Base-by-base conservation (phyloP, 164 flowering plant species). In the Umbilicus rupestris region DNA sequence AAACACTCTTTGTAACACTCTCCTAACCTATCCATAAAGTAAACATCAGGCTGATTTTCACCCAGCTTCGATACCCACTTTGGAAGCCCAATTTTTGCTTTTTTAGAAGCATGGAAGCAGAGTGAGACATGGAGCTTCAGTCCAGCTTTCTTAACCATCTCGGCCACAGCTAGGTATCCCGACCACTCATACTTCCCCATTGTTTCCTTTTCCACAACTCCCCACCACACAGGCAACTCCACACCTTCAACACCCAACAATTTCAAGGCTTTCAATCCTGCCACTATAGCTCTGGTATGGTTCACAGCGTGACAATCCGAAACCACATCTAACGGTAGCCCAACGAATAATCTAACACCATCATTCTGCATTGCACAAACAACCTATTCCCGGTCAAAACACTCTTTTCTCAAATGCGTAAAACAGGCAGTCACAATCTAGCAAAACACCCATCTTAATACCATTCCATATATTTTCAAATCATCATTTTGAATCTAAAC, bases 201-300 rank as follows among this genome's bases (percentile, higher is more conserved):
- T 31, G 76, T 73, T 70, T 86, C 90, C 67, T 81, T 89, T 85
- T 94, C 99, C 15, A 68, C 96, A 26, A 87, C 49, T 19, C 97
- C 99, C 99, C 99, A 94, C 91, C 90, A 94, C 12, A 94, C 72
- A 0, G 99, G 92, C 44, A 94, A 71, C 74, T 88, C 96, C 42
- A 94, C 93, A n/a, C 99, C 99, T 66, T 87, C 91, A 39, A 89
- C 88, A 0, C 97, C 99, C 70, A 94, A 75, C 8, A 94, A 81
- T 77, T 91, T 94, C 83, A 94, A 67, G 9, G 97, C 97, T 72
- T 80, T 91, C 11, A 94, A 67, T 1, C 99, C 96, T 0, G 81
- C 91, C 16, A 78, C 78, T 26, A 94, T 84, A 6, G 99, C 99
- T 75, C 75, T 86, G 0, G 75, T 76, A 68, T 87, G 89, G 74